Conservation (phyloP, 1,284 basidiomycete genomes). For the Cutaneotrichosporon cavernicola region DNA sequence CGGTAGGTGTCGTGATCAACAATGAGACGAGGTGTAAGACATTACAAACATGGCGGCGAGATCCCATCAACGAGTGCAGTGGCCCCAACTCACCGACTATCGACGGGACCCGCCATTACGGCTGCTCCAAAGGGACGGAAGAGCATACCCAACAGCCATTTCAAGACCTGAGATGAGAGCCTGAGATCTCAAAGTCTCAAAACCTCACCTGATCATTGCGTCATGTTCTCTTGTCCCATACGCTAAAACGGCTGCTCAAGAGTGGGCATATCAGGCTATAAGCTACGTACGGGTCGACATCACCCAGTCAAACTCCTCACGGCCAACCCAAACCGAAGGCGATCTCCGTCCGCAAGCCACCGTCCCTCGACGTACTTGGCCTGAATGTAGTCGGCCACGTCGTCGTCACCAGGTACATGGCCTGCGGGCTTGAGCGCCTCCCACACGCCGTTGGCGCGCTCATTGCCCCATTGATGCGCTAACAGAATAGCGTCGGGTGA, state of each 20-base stretch:
- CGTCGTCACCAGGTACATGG: slow-evolving; percentile 34
- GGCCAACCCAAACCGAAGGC: slow-evolving; percentile 26
- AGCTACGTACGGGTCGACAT: background rate
- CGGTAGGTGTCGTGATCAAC: no score
- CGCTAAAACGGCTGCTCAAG: background rate
- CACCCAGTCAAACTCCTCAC: background rate
- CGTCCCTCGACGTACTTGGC: slow-evolving; percentile 53
- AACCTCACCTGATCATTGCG: background rate
- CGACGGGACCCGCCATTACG: no score
- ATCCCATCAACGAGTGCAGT: no score
- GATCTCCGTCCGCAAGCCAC: slow-evolving; percentile 42
- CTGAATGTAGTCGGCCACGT: slow-evolving; percentile 47
- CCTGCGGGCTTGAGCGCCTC: slow-evolving; percentile 40
- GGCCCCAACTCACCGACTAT: no score
- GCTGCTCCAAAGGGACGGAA: no score
- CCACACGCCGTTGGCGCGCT: slow-evolving; percentile 51
- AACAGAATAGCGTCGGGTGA: slow-evolving; percentile 49
- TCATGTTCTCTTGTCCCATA: background rate
- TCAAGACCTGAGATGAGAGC: background rate
- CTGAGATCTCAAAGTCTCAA: background rate
- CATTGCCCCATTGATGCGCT: slow-evolving; percentile 53
- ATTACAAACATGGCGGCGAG: no score
- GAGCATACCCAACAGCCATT: no score
- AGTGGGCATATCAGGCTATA: background rate
- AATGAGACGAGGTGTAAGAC: no score